Evolutionary conservation across 2,329 filamentous ascomycete species (phyloP).

Genomic region (Colletotrichum liaoningense): DNA sequence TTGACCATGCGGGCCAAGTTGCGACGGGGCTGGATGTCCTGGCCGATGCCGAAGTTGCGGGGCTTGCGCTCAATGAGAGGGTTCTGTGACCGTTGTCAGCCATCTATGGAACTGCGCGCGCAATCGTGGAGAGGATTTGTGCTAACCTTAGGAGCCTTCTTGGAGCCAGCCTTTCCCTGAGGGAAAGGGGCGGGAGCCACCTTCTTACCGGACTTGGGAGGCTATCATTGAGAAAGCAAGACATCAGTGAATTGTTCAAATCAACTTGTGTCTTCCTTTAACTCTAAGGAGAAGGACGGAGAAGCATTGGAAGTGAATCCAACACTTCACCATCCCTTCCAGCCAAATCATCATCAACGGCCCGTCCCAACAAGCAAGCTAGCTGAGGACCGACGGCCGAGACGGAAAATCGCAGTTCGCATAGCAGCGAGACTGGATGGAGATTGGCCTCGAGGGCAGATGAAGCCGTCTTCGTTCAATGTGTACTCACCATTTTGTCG

Average conservation of each 20-base stretch:
- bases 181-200: constrained; percentile 96
- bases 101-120: constrained; percentile 9
- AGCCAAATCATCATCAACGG: constrained; percentile 78
- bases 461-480: constrained; percentile 9
- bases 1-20: constrained; percentile 99
- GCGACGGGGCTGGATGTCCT: constrained; percentile 96
- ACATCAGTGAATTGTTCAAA: constrained; percentile 91
- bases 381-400: constrained; percentile 48
- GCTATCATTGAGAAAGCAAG: constrained; percentile 99
- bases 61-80: constrained; percentile 98
- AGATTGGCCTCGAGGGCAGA: constrained; percentile 15
- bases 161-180: constrained; percentile 88
- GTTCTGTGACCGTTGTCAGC: constrained; percentile 72
- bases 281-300: constrained; percentile 82
- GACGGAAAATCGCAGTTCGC: constrained; percentile 45
- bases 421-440: constrained; percentile 31
- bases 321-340: constrained; percentile 56
- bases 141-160: constrained; percentile 97
- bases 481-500: constrained; percentile 35
- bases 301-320: not conserved
- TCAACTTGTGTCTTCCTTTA: constrained; percentile 82
- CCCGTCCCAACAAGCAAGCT: constrained; percentile 55
- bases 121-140: not conserved
- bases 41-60: constrained; percentile 98
- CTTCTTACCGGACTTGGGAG: constrained; percentile 98